These are phyloP conservation scores for Trichoderma gracile DNA, from an alignment of 2,329 filamentous ascomycete genomes.

Conservation along the genomic window DNA sequence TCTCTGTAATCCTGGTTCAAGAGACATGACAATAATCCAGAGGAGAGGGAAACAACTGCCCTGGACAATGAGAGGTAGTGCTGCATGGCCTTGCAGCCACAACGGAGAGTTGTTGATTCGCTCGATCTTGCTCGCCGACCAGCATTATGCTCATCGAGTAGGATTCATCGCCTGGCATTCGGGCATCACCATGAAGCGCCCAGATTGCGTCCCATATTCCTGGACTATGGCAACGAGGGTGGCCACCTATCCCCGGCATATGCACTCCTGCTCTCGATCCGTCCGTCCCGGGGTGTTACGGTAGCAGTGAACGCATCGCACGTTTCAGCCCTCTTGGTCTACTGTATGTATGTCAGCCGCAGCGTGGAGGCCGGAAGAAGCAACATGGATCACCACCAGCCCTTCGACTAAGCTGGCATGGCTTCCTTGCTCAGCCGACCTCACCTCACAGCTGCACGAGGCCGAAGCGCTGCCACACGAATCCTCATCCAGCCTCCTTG, in stretches of 20 bases:
- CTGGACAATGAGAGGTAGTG: not conserved
- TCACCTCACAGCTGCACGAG: not conserved
- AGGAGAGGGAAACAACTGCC: not conserved
- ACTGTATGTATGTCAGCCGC: not conserved
- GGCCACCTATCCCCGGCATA: too few species aligned
- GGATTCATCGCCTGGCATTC: not conserved
- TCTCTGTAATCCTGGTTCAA: not conserved
- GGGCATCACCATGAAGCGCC: not conserved
- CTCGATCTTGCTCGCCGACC: not conserved
- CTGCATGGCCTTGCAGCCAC: too few species aligned
- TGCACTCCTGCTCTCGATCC: constrained; percentile 1
- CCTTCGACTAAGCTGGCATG: not conserved
- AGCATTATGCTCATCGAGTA: not conserved
- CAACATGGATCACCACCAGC: not conserved
- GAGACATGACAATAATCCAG: not conserved
- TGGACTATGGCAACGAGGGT: not conserved
- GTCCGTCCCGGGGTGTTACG: not conserved
- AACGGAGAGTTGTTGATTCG: not conserved
- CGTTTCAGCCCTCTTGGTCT: not conserved
- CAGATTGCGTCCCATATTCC: not conserved
- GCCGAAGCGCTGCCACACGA: not conserved
- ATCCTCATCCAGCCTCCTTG: not conserved
- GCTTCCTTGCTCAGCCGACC: not conserved
- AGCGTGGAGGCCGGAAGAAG: not conserved
- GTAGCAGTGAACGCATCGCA: not conserved